Percentiles rank a stretch among this genome's conserved stretches.
phyloP scores from a whole-genome alignment of 2,329 filamentous ascomycete genomes.

The Claviceps spartinae region DNA sequence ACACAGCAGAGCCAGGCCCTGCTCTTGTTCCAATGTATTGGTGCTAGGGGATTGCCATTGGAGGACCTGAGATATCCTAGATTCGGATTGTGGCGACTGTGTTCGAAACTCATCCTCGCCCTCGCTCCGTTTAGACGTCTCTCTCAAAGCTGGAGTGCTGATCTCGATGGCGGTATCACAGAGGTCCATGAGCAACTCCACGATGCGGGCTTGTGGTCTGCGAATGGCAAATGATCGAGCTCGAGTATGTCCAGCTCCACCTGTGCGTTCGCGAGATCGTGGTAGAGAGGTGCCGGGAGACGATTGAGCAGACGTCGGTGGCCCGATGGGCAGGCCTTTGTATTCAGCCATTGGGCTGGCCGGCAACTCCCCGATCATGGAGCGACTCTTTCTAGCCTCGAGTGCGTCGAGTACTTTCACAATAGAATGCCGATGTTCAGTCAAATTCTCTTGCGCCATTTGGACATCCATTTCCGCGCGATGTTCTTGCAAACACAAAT shows the following conservation, averaged over 20 bases:
- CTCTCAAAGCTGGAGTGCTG: constrained; percentile 85
- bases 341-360: constrained; percentile 58
- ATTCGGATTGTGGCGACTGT: constrained; percentile 91
- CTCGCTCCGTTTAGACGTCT: constrained; percentile 45
- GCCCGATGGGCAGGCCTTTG: constrained; percentile 75
- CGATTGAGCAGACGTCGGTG: constrained; percentile 55
- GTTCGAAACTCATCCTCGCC: constrained; percentile 68
- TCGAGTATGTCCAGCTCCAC: constrained; percentile 65
- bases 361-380: constrained; percentile 40
- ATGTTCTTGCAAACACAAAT: constrained; percentile 90
- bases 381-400: constrained; percentile 61
- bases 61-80: constrained; percentile 80
- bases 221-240: constrained; percentile 84
- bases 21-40: constrained; percentile 84
- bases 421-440: constrained; percentile 85
- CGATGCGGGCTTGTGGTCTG: constrained; percentile 79
- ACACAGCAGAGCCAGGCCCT: constrained; percentile 76
- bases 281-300: constrained; percentile 60
- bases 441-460: constrained; percentile 81
- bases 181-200: constrained; percentile 85
- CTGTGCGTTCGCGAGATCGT: constrained; percentile 58
- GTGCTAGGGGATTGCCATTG: constrained; percentile 94
- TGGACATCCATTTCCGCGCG: constrained; percentile 96
- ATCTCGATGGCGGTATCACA: constrained; percentile 95
- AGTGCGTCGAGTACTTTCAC: constrained; percentile 90